phyloP scores from a whole-genome alignment of 73 alveolate genomes.

The Tetrahymena borealis region DNA sequence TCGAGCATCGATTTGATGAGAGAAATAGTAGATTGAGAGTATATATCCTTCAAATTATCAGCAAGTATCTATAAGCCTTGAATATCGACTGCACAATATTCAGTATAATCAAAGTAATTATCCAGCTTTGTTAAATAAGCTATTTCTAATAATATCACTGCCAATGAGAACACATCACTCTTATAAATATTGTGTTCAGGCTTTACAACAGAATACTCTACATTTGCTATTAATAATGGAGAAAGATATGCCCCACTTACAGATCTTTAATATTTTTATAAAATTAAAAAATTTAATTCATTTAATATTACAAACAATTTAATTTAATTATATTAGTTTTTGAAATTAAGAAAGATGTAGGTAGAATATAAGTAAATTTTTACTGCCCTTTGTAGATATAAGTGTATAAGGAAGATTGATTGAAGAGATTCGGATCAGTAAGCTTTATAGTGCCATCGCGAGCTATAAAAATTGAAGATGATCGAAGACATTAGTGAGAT shows the following conservation, averaged over 20 bases:
- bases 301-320: too few relatives aligned
- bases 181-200: slow-evolving; percentile 31
- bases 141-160: slow-evolving; percentile 13
- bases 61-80: background rate
- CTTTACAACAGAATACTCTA: background rate
- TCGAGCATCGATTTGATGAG: background rate
- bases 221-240: background rate
- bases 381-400: background rate
- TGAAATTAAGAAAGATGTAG: too few relatives aligned
- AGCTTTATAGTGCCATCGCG: background rate
- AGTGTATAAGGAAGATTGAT: background rate
- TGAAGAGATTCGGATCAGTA: background rate
- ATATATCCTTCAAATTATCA: background rate
- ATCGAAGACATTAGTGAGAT: background rate
- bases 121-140: background rate
- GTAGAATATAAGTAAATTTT: background rate
- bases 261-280: too few relatives aligned
- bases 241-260: background rate
- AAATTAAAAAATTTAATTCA: too few relatives aligned
- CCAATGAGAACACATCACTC: slow-evolving; percentile 35
- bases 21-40: background rate
- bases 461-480: background rate
- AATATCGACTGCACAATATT: background rate
- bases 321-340: too few relatives aligned
- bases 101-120: background rate